phyloP scores from a whole-genome alignment of 352 stramenopile genomes.

The Phytophthora citrophthora region DNA sequence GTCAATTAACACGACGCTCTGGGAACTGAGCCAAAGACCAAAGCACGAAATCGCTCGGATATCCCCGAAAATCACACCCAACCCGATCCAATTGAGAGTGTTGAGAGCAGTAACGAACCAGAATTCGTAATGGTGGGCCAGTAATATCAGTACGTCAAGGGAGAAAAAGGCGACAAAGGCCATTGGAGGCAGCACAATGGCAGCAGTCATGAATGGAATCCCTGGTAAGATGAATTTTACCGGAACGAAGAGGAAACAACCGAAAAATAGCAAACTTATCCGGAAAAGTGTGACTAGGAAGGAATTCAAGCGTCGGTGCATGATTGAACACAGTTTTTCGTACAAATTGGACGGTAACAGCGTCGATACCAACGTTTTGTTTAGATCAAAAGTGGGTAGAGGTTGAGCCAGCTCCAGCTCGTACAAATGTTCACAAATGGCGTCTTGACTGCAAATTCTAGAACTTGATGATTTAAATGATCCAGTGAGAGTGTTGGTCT shows the following conservation, averaged over 20 bases:
- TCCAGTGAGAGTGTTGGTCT: background rate
- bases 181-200: conserved; percentile 15
- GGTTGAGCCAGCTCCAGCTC: conserved; percentile 19
- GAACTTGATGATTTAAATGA: background rate
- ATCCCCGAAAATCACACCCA: conserved; percentile 24
- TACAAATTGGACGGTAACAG: conserved; percentile 6
- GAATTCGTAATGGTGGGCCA: conserved; percentile 23
- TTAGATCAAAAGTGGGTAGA: conserved; percentile 15
- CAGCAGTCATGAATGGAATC: conserved; percentile 9
- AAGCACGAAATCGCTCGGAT: conserved; percentile 18
- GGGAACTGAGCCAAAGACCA: conserved; percentile 21
- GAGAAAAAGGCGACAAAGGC: conserved; percentile 29
- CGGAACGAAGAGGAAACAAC: conserved; percentile 17
- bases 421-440: conserved; percentile 14
- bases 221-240: background rate
- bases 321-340: conserved; percentile 1
- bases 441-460: background rate
- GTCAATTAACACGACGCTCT: conserved; percentile 33
- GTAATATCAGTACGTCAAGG: conserved; percentile 21
- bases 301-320: conserved; percentile 16
- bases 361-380: conserved; percentile 16
- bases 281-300: conserved; percentile 20
- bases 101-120: conserved; percentile 26
- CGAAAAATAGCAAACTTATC: conserved; percentile 22
- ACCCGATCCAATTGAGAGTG: conserved; percentile 16